Base-by-base conservation (phyloP, 306 rosid species). In the Inga leiocalycina region DNA sequence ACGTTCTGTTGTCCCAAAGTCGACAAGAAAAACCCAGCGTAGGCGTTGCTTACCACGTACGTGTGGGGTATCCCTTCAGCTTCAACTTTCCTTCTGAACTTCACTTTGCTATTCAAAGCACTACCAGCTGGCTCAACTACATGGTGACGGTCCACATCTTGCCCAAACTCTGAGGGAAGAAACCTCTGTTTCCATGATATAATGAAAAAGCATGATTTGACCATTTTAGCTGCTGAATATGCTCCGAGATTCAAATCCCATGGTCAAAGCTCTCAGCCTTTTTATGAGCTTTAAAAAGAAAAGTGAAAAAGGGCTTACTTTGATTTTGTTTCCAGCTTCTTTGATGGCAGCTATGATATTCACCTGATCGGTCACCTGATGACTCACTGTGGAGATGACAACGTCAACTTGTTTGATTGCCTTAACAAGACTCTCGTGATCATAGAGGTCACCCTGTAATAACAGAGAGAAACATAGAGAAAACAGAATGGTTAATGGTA, bases 61-160 rank as follows among this genome's bases (percentile, higher is more conserved):
- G 71, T 81, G 49, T 81, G 48, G 35, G 84, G 84, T 45, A 74
- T n/a, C 48, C 79, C 84, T 46, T n/a, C 79, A 19, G 79, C 66
- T 59, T 81, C 79, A 11, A 81, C 64, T n/a, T 64, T n/a, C 52
- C 79, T 34, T 54, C 79, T 9, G 74, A 81, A 20, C 0, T 24
- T 14, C 6, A 7, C 62, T 64, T 80, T 80, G 48, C 14, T 4
- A 27, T n/a, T 10, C 6, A 71, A 73, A 48, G 16, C n/a, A 56
- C 78, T 74, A 3, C 48, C 79, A 11, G 39, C 27, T 81, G 74
- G 83, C 22, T 56, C 61, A 56, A 71, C 61, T 17, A 37, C 77
- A 27, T 41, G 61, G 71, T 22, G 34, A 27, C 35, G 32, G 27
- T 80, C 83, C 45, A 70, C 70, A 30, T 71, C 71, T 19, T 2